Percentiles rank a stretch among this genome's conserved stretches.
Conservation (phyloP, 306 rosid species). For the Oemleria cerasiformis region DNA sequence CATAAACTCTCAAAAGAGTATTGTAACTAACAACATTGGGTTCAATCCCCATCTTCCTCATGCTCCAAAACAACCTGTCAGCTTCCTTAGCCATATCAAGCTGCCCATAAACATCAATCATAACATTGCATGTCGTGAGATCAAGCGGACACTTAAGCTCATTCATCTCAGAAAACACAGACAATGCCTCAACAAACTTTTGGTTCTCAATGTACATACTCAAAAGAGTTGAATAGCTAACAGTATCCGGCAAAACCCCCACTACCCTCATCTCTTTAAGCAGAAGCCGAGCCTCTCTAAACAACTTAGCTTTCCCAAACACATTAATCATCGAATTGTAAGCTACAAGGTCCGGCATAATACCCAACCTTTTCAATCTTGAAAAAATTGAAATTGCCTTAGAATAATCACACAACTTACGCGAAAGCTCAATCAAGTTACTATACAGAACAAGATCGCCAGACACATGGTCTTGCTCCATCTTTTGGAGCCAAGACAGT, state of each 20-base stretch:
- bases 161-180: slow-evolving; percentile 74
- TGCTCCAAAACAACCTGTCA: slow-evolving; percentile 87
- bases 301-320: slow-evolving; percentile 84
- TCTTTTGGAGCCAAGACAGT: slow-evolving; percentile 82
- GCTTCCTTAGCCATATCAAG: slow-evolving; percentile 92
- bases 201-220: slow-evolving; percentile 65
- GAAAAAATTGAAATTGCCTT: slow-evolving; percentile 81
- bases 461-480: slow-evolving; percentile 79
- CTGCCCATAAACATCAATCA: slow-evolving; percentile 97
- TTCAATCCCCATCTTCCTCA: slow-evolving; percentile 80
- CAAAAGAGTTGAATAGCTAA: slow-evolving; percentile 73
- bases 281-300: slow-evolving; percentile 72
- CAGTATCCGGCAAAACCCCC: slow-evolving; percentile 60
- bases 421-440: slow-evolving; percentile 81
- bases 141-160: slow-evolving; percentile 59
- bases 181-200: slow-evolving; percentile 82
- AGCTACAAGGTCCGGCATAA: slow-evolving; percentile 72
- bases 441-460: slow-evolving; percentile 90
- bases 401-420: slow-evolving; percentile 70
- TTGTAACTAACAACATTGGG: slow-evolving; percentile 89
- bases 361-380: slow-evolving; percentile 51
- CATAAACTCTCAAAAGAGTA: slow-evolving; percentile 88
- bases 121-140: slow-evolving; percentile 76
- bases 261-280: slow-evolving; percentile 69
- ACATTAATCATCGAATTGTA: slow-evolving; percentile 85